These are phyloP conservation scores for Colletotrichum brevisporum DNA, from an alignment of 2,329 filamentous ascomycete species.

Conservation along the genomic window DNA sequence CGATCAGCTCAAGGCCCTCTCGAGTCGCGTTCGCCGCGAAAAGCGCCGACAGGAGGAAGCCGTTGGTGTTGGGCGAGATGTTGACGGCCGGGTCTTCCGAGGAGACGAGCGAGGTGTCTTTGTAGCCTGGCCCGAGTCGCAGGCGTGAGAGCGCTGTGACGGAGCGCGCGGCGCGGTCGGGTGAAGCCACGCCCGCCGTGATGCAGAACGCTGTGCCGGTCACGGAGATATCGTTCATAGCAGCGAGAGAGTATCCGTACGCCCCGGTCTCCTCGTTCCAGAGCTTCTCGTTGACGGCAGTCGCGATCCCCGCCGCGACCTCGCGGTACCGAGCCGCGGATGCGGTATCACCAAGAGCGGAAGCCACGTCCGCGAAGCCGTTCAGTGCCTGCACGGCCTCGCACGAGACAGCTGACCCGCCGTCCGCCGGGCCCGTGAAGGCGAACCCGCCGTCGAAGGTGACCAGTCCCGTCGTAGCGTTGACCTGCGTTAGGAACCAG, in stretches of 20 bases:
- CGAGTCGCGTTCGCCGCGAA: constrained; percentile 47
- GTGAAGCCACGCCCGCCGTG: constrained; percentile 39
- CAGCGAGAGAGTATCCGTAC: constrained; percentile 27
- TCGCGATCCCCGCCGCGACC: constrained; percentile 40
- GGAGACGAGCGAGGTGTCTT: constrained; percentile 38
- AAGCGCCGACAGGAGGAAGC: constrained; percentile 57
- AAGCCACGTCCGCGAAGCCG: constrained; percentile 36
- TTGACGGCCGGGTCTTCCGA: constrained; percentile 50
- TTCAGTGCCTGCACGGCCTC: constrained; percentile 37
- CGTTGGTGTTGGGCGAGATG: constrained; percentile 62
- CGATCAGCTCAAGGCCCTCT: constrained; percentile 49
- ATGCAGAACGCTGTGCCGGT: constrained; percentile 42
- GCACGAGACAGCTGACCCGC: constrained; percentile 39
- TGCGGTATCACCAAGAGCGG: constrained; percentile 44
- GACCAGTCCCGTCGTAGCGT: constrained; percentile 36
- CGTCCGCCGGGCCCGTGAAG: constrained; percentile 39
- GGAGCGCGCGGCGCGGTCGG: constrained; percentile 22
- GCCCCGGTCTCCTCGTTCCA: constrained; percentile 43
- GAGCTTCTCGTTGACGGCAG: constrained; percentile 40
- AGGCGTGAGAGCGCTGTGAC: constrained; percentile 36
- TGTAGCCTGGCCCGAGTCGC: constrained; percentile 41
- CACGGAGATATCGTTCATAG: constrained; percentile 35
- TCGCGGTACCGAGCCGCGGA: constrained; percentile 35
- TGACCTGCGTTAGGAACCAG: constrained; percentile 40
- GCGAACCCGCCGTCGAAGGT: constrained; percentile 25